phyloP scores from a whole-genome alignment of 2,329 filamentous ascomycete genomes.

The Ophiobolus disseminans region DNA sequence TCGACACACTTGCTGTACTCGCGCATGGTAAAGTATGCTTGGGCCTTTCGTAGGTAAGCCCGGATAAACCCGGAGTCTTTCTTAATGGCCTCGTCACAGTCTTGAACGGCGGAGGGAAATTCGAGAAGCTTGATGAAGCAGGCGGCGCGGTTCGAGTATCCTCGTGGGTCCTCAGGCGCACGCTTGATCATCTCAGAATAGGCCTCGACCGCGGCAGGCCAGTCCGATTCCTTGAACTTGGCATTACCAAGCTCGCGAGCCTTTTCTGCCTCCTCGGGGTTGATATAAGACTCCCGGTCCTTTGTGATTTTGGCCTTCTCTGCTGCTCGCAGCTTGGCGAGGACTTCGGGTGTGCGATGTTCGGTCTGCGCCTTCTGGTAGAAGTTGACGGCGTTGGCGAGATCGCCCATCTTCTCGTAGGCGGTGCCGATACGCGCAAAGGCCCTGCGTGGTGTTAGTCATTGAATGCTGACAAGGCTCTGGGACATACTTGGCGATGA shows the following conservation, averaged over 20 bases:
- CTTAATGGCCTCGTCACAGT: conserved; percentile 91
- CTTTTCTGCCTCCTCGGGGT: conserved; percentile 91
- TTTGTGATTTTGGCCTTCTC: conserved; percentile 83
- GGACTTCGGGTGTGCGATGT: conserved; percentile 92
- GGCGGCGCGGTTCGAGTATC: conserved; percentile 96
- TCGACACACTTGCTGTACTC: conserved; percentile 97
- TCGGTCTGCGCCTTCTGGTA: conserved; percentile 95
- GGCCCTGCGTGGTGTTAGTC: conserved; percentile 57
- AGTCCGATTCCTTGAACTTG: conserved; percentile 97
- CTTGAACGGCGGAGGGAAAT: conserved; percentile 90
- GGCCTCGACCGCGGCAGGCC: conserved; percentile 91
- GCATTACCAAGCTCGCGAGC: conserved; percentile 92
- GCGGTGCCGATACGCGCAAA: conserved; percentile 93
- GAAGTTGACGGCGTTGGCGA: conserved; percentile 80
- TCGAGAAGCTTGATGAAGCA: conserved; percentile 96
- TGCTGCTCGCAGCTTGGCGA: conserved; percentile 87
- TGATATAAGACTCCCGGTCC: conserved; percentile 81
- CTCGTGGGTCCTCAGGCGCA: conserved; percentile 87
- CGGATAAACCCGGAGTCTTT: conserved; percentile 91
- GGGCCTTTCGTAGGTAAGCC: conserved; percentile 94
- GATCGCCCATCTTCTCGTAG: conserved; percentile 87
- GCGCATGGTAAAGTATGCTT: conserved; percentile 95
- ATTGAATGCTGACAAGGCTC: not conserved
- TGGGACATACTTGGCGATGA: conserved; percentile 81
- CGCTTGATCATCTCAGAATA: conserved; percentile 98